phyloP scores from a whole-genome alignment of 306 rosid genomes.

The Begonia loranthoides region DNA sequence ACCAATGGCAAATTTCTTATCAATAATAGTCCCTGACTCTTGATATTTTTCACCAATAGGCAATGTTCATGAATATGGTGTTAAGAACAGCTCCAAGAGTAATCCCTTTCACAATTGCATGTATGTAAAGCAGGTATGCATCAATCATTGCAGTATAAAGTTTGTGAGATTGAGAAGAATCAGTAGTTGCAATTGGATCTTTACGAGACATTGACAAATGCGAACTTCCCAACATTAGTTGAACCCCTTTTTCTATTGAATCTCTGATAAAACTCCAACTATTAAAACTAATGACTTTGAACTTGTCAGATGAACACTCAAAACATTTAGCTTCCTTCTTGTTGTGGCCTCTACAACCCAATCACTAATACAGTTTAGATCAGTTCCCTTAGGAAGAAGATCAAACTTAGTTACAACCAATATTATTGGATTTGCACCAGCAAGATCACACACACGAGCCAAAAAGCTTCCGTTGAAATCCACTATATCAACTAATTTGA shows the following conservation, averaged over 20 bases:
- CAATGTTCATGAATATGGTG: no score
- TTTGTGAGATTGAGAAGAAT: no score
- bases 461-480: conserved; percentile 91
- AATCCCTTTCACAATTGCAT: no score
- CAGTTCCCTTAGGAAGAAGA: conserved; percentile 84
- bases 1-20: no score
- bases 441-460: conserved; percentile 82
- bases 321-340: conserved; percentile 68
- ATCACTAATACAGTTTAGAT: conserved; percentile 83
- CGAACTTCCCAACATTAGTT: conserved; percentile 96
- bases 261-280: conserved; percentile 68
- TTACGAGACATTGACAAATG: conserved; percentile 64
- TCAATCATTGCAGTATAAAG: no score
- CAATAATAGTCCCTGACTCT: no score
- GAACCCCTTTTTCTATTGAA: conserved; percentile 90
- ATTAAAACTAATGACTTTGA: conserved; percentile 85
- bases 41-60: no score
- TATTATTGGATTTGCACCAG: conserved; percentile 90
- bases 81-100: no score
- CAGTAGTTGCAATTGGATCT: conserved; percentile 88
- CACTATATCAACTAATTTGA: no score
- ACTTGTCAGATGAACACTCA: conserved; percentile 79
- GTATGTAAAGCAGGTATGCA: no score
- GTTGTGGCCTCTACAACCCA: conserved; percentile 87
- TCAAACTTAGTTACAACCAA: conserved; percentile 91